phyloP scores from a whole-genome alignment of 1,139 yeast genomes.

The Kurtzmaniella quercitrusa region DNA sequence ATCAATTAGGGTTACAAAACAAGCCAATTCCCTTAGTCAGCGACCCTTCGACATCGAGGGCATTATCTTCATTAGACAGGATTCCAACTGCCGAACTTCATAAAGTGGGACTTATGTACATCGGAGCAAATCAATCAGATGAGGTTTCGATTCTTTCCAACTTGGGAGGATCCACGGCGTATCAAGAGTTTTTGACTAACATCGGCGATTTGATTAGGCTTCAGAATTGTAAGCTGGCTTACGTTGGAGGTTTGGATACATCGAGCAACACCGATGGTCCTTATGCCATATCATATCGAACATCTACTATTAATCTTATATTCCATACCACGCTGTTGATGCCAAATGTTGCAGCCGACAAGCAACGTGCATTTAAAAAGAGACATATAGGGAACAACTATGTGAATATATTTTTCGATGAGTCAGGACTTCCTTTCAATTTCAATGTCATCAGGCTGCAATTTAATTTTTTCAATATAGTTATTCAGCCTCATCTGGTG shows the following conservation, averaged over 20 bases:
- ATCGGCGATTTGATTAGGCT: slow-evolving; percentile 60
- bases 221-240: slow-evolving; percentile 51
- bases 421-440: slow-evolving; percentile 60
- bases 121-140: slow-evolving; percentile 60
- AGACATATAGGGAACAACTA: slow-evolving; percentile 84
- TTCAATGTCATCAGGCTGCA: slow-evolving; percentile 73
- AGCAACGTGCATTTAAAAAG: slow-evolving; percentile 55
- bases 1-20: slow-evolving; percentile 9
- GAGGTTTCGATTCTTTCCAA: slow-evolving; percentile 68
- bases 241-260: slow-evolving; percentile 79
- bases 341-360: slow-evolving; percentile 51
- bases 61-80: slow-evolving; percentile 63
- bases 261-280: slow-evolving; percentile 71
- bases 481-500: slow-evolving; percentile 60
- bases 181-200: slow-evolving; percentile 52
- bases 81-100: slow-evolving; percentile 78
- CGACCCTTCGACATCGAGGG: slow-evolving; percentile 52
- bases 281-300: slow-evolving; percentile 70
- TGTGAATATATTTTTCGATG: slow-evolving; percentile 78
- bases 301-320: slow-evolving; percentile 65
- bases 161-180: slow-evolving; percentile 58
- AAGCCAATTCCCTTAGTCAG: slow-evolving; percentile 39
- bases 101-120: slow-evolving; percentile 73
- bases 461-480: slow-evolving; percentile 78
- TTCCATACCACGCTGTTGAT: slow-evolving; percentile 81